Conservation (phyloP, 306 rosid species). For the Sesbania bispinosa region DNA sequence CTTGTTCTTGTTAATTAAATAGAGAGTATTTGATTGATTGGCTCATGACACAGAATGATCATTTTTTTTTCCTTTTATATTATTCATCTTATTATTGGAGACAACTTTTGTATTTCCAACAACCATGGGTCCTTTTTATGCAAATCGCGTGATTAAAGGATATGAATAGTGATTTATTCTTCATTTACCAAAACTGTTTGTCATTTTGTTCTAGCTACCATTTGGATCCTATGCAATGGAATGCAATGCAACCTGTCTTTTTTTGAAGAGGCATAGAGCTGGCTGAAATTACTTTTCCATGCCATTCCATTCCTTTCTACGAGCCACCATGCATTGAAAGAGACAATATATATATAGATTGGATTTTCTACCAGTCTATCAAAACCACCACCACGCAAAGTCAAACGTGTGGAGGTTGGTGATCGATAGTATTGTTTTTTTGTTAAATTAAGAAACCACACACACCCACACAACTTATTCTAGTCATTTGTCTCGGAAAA, state of each 20-base stretch:
- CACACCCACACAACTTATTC: no score
- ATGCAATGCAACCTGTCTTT: background rate
- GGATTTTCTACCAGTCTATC: background rate
- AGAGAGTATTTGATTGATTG: constrained; percentile 12
- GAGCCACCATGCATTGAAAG: background rate
- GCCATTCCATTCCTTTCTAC: background rate
- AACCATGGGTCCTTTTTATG: constrained; percentile 27
- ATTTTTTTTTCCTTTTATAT: background rate
- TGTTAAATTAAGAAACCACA: background rate
- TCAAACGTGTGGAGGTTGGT: background rate
- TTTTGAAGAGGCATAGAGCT: background rate
- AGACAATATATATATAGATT: background rate
- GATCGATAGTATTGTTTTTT: background rate
- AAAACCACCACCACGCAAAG: background rate
- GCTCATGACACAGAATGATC: background rate
- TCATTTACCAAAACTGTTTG: constrained; percentile 18
- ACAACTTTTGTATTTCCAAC: constrained; percentile 49
- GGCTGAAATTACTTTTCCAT: background rate
- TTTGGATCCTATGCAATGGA: constrained; percentile 35
- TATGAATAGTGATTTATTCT: background rate
- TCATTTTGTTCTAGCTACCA: constrained; percentile 18
- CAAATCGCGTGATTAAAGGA: constrained; percentile 44
- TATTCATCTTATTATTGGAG: background rate
- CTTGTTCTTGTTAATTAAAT: background rate
- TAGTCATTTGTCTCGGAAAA: no score